These are phyloP conservation scores for Entrophospora sp. DNA, from an alignment of 192 early-diverging fungal species.

Conservation along the genomic window DNA sequence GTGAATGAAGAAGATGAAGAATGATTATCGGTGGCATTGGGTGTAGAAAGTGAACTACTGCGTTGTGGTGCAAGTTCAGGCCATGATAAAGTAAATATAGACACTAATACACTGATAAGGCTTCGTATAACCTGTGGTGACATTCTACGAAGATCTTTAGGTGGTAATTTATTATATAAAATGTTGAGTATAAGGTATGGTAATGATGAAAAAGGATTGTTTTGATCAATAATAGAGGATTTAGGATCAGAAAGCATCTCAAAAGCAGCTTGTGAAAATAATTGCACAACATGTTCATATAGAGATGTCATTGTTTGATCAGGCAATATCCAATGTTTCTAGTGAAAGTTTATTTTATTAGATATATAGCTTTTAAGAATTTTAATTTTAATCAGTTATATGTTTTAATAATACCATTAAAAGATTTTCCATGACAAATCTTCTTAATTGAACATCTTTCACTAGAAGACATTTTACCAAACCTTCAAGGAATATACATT, in stretches of 20 bases:
- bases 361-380: no score
- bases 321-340: constrained; percentile 19
- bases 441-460: constrained; percentile 10
- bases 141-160: neutral
- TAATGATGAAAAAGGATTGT: neutral
- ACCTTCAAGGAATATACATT: constrained; percentile 15
- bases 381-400: no score
- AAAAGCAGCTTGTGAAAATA: constrained; percentile 16
- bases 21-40: neutral
- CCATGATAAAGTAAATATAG: constrained; percentile 3
- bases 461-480: constrained; percentile 16
- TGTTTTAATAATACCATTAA: neutral
- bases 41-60: neutral
- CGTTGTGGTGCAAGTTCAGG: neutral
- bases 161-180: neutral
- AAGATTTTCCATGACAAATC: constrained; percentile 14
- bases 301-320: constrained; percentile 8
- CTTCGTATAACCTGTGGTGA: constrained; percentile 7
- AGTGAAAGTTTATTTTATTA: neutral
- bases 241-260: constrained; percentile 1
- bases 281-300: constrained; percentile 14
- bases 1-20: neutral
- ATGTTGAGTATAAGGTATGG: constrained; percentile 1
- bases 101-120: constrained; percentile 1
- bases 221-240: neutral